phyloP scores from a whole-genome alignment of 2,329 filamentous ascomycete species.

The Rugonectria rugulosa region DNA sequence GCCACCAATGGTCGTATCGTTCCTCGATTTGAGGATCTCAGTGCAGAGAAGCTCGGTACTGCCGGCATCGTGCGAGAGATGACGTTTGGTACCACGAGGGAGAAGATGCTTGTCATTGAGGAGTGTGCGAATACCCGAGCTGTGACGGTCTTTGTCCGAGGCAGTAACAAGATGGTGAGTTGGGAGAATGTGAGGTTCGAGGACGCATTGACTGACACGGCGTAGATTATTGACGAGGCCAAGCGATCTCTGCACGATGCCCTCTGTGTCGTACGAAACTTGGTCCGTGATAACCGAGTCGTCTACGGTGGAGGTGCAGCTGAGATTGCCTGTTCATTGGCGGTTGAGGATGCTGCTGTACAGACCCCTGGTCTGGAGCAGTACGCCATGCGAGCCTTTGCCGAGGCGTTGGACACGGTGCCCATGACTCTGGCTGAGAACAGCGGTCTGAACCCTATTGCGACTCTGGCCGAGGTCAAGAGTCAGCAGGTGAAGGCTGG shows the following conservation, averaged over 20 bases:
- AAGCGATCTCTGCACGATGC: slow-evolving; percentile 98
- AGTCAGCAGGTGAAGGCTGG: slow-evolving; percentile 89
- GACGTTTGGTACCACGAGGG: slow-evolving; percentile 94
- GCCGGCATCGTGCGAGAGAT: slow-evolving; percentile 94
- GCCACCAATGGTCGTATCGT: slow-evolving; percentile 98
- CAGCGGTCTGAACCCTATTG: slow-evolving; percentile 93
- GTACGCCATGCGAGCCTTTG: slow-evolving; percentile 98
- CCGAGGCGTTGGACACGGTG: slow-evolving; percentile 90
- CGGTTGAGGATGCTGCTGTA: slow-evolving; percentile 92
- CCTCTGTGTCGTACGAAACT: slow-evolving; percentile 94
- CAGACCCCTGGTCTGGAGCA: slow-evolving; percentile 98
- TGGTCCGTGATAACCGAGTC: slow-evolving; percentile 94
- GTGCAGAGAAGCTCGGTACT: slow-evolving; percentile 85
- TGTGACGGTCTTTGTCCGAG: slow-evolving; percentile 94
- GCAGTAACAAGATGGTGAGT: slow-evolving; percentile 98
- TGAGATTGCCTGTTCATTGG: slow-evolving; percentile 95
- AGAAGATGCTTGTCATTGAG: slow-evolving; percentile 99
- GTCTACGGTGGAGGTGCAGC: slow-evolving; percentile 97
- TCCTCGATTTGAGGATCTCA: slow-evolving; percentile 94
- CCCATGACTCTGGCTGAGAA: slow-evolving; percentile 98
- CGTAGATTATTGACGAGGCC: slow-evolving; percentile 95
- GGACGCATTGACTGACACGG: slow-evolving; percentile 27
- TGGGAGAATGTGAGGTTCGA: not conserved
- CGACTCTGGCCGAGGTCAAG: slow-evolving; percentile 94
- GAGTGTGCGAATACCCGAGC: slow-evolving; percentile 98